Conservation (phyloP, 495 filamentous ascomycete genomes). For the Endocarpon pusillum region DNA sequence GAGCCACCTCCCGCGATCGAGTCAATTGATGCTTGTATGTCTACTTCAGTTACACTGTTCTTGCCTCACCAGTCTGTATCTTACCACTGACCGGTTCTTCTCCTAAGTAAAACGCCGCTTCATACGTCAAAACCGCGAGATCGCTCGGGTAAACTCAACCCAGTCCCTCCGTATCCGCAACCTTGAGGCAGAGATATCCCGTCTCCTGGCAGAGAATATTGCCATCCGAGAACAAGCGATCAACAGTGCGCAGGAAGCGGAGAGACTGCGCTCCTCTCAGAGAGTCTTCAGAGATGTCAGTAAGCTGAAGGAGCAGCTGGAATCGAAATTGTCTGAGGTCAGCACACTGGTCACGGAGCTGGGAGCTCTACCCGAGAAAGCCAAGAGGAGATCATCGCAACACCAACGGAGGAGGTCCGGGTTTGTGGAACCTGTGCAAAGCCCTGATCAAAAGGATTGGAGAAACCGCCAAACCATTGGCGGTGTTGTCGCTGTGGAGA, state of each 20-base stretch:
- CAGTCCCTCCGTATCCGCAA: conserved; percentile 80
- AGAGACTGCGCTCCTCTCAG: conserved; percentile 29
- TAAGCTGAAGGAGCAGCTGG: conserved; percentile 50
- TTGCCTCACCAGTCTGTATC: background rate
- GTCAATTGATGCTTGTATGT: conserved; percentile 67
- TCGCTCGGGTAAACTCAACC: conserved; percentile 75
- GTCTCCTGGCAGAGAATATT: conserved; percentile 75
- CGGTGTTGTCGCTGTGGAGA: conserved; percentile 18
- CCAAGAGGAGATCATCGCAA: conserved; percentile 3
- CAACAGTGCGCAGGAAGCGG: conserved; percentile 50
- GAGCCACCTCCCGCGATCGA: conserved; percentile 54
- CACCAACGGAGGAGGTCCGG: conserved; percentile 10
- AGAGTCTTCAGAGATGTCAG: conserved; percentile 35
- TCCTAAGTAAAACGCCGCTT: conserved; percentile 65
- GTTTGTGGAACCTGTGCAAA: conserved; percentile 1
- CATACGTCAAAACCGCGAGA: conserved; percentile 84
- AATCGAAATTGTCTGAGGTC: conserved; percentile 51
- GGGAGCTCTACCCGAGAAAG: conserved; percentile 26
- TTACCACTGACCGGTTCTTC: too few species aligned
- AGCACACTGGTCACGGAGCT: conserved; percentile 44
- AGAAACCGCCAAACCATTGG: conserved; percentile 22
- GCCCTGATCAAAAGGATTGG: conserved; percentile 28
- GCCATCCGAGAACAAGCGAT: conserved; percentile 63
- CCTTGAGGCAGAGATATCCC: conserved; percentile 70
- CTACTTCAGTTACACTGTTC: background rate